A percentile compares a stretch with the other conserved stretches of the same genome.
These are phyloP conservation scores for Pichia pseudocactophila DNA, from an alignment of 805 yeast genomes.

Conservation along the genomic window DNA sequence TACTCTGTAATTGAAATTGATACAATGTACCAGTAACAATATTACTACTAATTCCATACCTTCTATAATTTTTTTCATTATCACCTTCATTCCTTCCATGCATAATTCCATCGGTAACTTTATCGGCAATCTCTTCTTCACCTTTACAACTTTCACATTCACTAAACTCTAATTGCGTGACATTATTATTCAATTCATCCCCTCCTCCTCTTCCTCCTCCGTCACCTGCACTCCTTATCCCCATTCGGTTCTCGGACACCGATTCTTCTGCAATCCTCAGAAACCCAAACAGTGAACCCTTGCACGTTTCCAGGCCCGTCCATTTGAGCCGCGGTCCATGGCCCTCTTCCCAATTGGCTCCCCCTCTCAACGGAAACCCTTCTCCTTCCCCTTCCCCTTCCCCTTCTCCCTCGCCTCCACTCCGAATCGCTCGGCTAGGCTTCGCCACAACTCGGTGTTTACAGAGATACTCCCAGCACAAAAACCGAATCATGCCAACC, in stretches of 20 bases:
- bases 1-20: conserved; percentile 60
- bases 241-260: no score
- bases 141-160: conserved; percentile 7
- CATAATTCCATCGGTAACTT: no score
- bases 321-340: conserved; percentile 36
- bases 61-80: conserved; percentile 13
- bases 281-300: conserved; percentile 30
- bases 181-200: no score
- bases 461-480: conserved; percentile 61
- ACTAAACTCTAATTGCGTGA: no score
- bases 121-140: neutral
- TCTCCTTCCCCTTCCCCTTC: no score
- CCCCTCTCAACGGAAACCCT: no score
- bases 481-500: conserved; percentile 43
- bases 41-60: conserved; percentile 24
- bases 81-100: neutral
- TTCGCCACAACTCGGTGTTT: conserved; percentile 51
- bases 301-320: conserved; percentile 27
- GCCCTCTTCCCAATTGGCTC: conserved; percentile 7
- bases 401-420: no score
- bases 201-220: no score
- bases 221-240: no score
- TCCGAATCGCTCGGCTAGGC: conserved; percentile 30
- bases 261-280: no score
- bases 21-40: conserved; percentile 49